Evolutionary conservation across 306 rosid species (phyloP).

Genomic region (Acacia confusa): DNA sequence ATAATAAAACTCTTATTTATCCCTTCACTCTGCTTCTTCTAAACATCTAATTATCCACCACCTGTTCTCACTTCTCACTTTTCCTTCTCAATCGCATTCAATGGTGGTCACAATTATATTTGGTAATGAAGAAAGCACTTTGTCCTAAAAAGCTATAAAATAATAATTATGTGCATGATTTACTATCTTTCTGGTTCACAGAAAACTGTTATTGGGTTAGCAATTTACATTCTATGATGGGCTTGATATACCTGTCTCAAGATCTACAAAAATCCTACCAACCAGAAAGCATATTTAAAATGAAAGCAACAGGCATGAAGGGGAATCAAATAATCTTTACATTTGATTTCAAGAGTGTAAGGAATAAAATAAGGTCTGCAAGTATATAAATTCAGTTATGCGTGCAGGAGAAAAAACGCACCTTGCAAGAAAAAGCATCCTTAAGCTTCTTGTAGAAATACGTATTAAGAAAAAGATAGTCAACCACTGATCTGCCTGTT

Average conservation of each 20-base stretch:
- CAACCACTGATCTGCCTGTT: slow-evolving; percentile 45
- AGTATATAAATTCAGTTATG: slow-evolving; percentile 20
- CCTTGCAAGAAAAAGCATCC: slow-evolving; percentile 83
- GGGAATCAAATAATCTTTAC: neutral
- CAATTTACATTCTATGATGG: slow-evolving; percentile 16
- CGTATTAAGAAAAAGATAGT: slow-evolving; percentile 86
- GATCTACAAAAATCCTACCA: slow-evolving; percentile 12
- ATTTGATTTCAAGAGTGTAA: neutral
- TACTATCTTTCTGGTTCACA: slow-evolving; percentile 5
- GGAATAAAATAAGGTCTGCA: slow-evolving; percentile 9
- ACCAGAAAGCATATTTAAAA: neutral
- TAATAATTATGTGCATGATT: neutral
- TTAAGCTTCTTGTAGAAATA: slow-evolving; percentile 88
- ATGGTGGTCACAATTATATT: neutral
- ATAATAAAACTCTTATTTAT: slow-evolving; percentile 1
- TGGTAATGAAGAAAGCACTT: neutral
- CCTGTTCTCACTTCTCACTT: neutral
- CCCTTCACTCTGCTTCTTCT: neutral
- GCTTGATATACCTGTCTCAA: slow-evolving; percentile 14
- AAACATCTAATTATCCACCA: neutral
- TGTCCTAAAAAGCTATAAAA: slow-evolving; percentile 14
- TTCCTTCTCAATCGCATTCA: neutral
- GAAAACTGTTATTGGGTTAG: slow-evolving; percentile 5
- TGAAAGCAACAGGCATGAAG: neutral
- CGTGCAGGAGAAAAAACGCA: slow-evolving; percentile 30